These are phyloP conservation scores for Globisporangium perplexum DNA, from an alignment of 352 stramenopile species.

Conservation along the genomic window DNA sequence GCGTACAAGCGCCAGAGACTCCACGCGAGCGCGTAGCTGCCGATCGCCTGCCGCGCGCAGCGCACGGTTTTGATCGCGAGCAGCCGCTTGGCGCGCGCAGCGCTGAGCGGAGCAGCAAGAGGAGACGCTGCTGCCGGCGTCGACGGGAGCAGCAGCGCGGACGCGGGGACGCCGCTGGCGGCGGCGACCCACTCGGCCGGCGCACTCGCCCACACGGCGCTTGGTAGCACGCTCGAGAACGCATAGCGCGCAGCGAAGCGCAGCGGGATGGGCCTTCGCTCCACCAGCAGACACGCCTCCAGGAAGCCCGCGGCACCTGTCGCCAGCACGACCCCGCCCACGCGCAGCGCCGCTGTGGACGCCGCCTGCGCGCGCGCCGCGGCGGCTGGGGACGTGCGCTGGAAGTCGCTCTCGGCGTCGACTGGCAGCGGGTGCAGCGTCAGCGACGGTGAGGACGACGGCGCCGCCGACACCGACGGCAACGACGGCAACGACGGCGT, in stretches of 20 bases:
- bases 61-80: conserved; percentile 43
- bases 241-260: conserved; percentile 58
- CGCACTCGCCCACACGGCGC: conserved; percentile 53
- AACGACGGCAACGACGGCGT: too few species aligned
- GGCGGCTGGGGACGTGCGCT: neutral
- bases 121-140: too few species aligned
- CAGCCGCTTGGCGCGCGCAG: conserved; percentile 24
- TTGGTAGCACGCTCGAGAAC: conserved; percentile 51
- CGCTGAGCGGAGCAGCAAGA: neutral
- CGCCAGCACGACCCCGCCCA: conserved; percentile 15
- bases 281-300: conserved; percentile 54
- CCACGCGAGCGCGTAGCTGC: conserved; percentile 65
- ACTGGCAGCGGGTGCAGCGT: conserved; percentile 1
- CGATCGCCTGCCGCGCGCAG: conserved; percentile 34
- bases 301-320: conserved; percentile 54
- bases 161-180: conserved; percentile 23
- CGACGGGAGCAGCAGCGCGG: conserved; percentile 19
- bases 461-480: too few species aligned
- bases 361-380: neutral
- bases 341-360: conserved; percentile 2
- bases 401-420: conserved; percentile 11
- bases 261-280: conserved; percentile 57
- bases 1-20: conserved; percentile 30
- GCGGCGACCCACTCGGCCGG: conserved; percentile 37
- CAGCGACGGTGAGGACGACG: neutral